Evolutionary conservation across 345 rosid genomes (phyloP).

Genomic region (Tarenaya hassleriana): DNA sequence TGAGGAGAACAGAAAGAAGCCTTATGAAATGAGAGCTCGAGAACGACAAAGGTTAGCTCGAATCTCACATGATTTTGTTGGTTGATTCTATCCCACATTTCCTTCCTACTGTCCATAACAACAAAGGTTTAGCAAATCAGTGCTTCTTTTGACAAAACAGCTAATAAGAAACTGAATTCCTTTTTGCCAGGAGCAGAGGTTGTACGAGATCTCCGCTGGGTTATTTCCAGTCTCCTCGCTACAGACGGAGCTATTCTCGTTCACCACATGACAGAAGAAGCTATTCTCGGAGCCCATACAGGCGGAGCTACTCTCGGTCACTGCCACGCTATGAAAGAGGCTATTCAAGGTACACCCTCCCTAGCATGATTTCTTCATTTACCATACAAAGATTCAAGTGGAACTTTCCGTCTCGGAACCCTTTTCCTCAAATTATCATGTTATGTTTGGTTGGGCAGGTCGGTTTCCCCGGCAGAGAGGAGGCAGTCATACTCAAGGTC

Average conservation of each 20-base stretch:
- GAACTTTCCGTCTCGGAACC: background rate
- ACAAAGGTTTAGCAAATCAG: background rate
- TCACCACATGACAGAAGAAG: constrained; percentile 35
- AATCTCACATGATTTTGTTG: background rate
- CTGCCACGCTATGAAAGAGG: constrained; percentile 13
- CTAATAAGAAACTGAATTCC: background rate
- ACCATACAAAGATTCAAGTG: background rate
- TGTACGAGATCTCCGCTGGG: constrained; percentile 44
- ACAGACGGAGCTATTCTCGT: constrained; percentile 37
- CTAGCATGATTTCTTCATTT: background rate
- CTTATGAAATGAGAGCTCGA: constrained; percentile 83
- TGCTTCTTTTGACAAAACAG: background rate
- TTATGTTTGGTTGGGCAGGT: constrained; percentile 30
- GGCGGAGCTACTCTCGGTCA: constrained; percentile 39
- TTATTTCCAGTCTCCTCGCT: constrained; percentile 50
- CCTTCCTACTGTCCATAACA: too few relatives aligned
- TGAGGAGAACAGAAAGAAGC: constrained; percentile 86
- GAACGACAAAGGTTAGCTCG: constrained; percentile 44
- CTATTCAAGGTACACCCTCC: background rate
- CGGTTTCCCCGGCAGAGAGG: constrained; percentile 51
- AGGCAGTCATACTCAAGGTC: constrained; percentile 52
- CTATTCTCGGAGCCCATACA: constrained; percentile 39
- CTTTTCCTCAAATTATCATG: background rate
- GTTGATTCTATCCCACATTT: too few relatives aligned
- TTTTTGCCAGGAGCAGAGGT: constrained; percentile 33